Evolutionary conservation across 805 yeast species (phyloP).

Genomic region (Hyphopichia homilentoma): DNA sequence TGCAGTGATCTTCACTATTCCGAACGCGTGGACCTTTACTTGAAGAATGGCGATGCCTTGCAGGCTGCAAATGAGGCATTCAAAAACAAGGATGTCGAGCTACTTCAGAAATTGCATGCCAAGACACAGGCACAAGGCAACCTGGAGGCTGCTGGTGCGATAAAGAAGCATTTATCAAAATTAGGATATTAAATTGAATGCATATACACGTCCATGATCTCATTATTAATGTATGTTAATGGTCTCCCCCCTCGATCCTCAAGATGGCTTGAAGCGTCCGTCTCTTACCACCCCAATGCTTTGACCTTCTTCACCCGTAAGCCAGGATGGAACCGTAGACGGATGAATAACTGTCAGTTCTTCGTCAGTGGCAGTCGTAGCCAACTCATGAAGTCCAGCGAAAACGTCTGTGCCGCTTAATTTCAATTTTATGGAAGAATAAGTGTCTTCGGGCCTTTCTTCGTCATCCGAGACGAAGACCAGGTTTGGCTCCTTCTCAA

Average conservation of each 20-base stretch:
- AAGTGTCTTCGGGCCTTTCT: too few relatives aligned
- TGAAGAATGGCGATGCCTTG: conserved; percentile 49
- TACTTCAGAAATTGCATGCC: conserved; percentile 19
- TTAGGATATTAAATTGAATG: conserved; percentile 16
- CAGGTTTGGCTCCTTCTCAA: too few relatives aligned
- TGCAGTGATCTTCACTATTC: conserved; percentile 44
- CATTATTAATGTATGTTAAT: too few relatives aligned
- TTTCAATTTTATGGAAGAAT: conserved; percentile 28
- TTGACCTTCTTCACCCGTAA: conserved; percentile 70
- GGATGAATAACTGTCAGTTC: conserved; percentile 46
- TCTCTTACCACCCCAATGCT: conserved; percentile 40
- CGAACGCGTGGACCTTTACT: conserved; percentile 47
- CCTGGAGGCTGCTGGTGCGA: conserved; percentile 7
- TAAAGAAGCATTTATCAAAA: conserved; percentile 20
- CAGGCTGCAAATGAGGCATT: conserved; percentile 50
- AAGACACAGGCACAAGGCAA: conserved; percentile 3
- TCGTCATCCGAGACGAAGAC: conserved; percentile 6
- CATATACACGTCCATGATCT: too few relatives aligned
- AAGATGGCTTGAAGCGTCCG: conserved; percentile 6
- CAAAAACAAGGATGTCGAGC: conserved; percentile 38
- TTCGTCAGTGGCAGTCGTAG: conserved; percentile 25
- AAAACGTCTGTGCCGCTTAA: conserved; percentile 68
- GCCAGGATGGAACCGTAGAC: conserved; percentile 64
- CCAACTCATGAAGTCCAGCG: conserved; percentile 73
- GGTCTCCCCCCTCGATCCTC: neutral